A percentile compares a stretch with the other conserved stretches of the same genome.
Evolutionary conservation across 139 green algal species (phyloP).

Genomic region (Medakamo hakoo): DNA sequence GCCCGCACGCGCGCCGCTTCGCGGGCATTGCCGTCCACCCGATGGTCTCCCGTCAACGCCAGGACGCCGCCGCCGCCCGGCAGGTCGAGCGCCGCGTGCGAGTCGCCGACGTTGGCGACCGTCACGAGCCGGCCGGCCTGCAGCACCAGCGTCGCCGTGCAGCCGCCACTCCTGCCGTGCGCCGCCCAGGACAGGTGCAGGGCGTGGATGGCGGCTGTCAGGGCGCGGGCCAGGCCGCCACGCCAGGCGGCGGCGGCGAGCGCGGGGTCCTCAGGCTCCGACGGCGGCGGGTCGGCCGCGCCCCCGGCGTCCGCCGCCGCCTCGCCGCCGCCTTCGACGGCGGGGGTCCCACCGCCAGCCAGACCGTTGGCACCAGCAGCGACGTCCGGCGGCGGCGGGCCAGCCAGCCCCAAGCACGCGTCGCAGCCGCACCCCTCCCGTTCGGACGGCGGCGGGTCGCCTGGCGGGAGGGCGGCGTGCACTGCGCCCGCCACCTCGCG

Average conservation of each 20-base stretch:
- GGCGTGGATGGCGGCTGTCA: background rate
- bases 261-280: too few species aligned
- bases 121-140: background rate
- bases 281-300: background rate
- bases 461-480: too few species aligned
- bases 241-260: too few species aligned
- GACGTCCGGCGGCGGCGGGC: too few species aligned
- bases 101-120: constrained; percentile 50
- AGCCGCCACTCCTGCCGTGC: too few species aligned
- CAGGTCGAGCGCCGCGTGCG: constrained; percentile 34
- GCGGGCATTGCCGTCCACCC: constrained; percentile 40
- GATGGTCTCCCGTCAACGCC: constrained; percentile 41
- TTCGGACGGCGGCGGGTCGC: too few species aligned
- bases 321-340: constrained; percentile 9
- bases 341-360: constrained; percentile 59
- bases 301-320: constrained; percentile 1
- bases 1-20: constrained; percentile 45
- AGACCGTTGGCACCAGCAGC: constrained; percentile 49
- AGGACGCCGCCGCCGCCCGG: constrained; percentile 45
- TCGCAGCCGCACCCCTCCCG: too few species aligned
- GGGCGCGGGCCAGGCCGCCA: background rate
- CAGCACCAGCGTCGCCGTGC: background rate
- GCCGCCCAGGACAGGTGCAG: background rate
- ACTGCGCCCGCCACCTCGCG: too few species aligned
- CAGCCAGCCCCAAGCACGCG: too few species aligned